These are phyloP conservation scores for Zygosaccharomyces siamensis DNA, from an alignment of 805 yeast genomes.

Conservation along the genomic window DNA sequence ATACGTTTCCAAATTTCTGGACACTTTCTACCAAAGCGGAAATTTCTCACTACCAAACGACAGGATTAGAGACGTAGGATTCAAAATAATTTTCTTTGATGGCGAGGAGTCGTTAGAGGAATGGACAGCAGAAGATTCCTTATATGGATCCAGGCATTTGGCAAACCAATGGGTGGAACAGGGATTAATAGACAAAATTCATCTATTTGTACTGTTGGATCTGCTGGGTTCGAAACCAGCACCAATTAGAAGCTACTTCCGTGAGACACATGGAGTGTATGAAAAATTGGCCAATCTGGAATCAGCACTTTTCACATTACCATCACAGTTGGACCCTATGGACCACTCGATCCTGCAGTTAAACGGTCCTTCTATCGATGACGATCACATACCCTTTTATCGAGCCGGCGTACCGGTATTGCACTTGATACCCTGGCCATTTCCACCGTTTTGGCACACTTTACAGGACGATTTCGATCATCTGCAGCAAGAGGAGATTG, in stretches of 20 bases:
- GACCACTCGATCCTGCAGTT: constrained; percentile 12
- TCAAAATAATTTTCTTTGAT: constrained; percentile 51
- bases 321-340: constrained; percentile 10
- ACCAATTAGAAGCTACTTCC: constrained; percentile 41
- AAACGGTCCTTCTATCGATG: constrained; percentile 28
- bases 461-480: constrained; percentile 42
- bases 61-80: constrained; percentile 28
- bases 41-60: constrained; percentile 8
- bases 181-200: constrained; percentile 35
- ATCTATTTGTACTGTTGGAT: constrained; percentile 46
- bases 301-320: neutral
- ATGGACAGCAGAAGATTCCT: constrained; percentile 51
- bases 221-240: constrained; percentile 41
- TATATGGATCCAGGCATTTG: constrained; percentile 51
- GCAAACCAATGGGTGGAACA: constrained; percentile 38
- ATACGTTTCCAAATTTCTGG: constrained; percentile 38
- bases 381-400: constrained; percentile 53
- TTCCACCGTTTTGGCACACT: constrained; percentile 54
- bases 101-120: constrained; percentile 56
- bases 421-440: constrained; percentile 49
- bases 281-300: constrained; percentile 38
- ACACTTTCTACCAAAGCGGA: constrained; percentile 9
- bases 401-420: constrained; percentile 43
- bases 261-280: constrained; percentile 38
- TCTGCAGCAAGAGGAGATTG: constrained; percentile 38